phyloP scores from a whole-genome alignment of 83 land plant genomes.

The Larix sibirica region DNA sequence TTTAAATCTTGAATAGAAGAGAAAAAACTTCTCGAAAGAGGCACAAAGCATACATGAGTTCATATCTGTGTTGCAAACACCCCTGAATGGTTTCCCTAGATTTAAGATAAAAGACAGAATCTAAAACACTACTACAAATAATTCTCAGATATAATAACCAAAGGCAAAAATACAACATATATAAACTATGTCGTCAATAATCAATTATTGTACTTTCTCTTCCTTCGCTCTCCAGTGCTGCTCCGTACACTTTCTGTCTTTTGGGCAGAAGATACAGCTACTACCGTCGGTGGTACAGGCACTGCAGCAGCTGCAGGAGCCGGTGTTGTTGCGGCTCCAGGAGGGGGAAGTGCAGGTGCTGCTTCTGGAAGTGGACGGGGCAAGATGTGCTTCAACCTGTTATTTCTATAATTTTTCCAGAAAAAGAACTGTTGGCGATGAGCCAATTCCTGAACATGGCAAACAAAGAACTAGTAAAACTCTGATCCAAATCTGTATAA shows the following conservation, averaged over 20 bases:
- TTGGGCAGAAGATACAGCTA: slow-evolving; percentile 33
- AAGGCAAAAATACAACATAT: not conserved
- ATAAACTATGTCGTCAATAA: not conserved
- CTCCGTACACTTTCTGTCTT: slow-evolving; percentile 43
- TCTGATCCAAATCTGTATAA: too few relatives aligned
- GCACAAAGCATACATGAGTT: too few relatives aligned
- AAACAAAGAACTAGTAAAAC: too few relatives aligned
- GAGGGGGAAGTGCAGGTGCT: slow-evolving; percentile 37
- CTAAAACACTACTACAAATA: too few relatives aligned
- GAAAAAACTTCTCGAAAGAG: too few relatives aligned
- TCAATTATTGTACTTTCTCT: slow-evolving; percentile 55
- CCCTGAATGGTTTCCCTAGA: too few relatives aligned
- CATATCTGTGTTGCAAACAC: too few relatives aligned
- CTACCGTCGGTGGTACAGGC: slow-evolving; percentile 10
- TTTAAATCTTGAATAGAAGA: too few relatives aligned
- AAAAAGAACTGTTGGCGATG: slow-evolving; percentile 95
- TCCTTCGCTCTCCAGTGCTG: slow-evolving; percentile 55
- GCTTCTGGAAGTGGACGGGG: slow-evolving; percentile 90
- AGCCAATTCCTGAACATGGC: slow-evolving; percentile 78
- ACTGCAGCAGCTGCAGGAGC: slow-evolving; percentile 33
- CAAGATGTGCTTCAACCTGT: slow-evolving; percentile 87
- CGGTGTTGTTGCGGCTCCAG: slow-evolving; percentile 42
- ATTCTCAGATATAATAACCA: not conserved
- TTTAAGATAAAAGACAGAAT: too few relatives aligned
- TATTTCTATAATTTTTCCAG: slow-evolving; percentile 96